Evolutionary conservation across 306 rosid species (phyloP), one percentile per base, ranked within the genome.

Genomic region (Cucurbita moschata): DNA sequence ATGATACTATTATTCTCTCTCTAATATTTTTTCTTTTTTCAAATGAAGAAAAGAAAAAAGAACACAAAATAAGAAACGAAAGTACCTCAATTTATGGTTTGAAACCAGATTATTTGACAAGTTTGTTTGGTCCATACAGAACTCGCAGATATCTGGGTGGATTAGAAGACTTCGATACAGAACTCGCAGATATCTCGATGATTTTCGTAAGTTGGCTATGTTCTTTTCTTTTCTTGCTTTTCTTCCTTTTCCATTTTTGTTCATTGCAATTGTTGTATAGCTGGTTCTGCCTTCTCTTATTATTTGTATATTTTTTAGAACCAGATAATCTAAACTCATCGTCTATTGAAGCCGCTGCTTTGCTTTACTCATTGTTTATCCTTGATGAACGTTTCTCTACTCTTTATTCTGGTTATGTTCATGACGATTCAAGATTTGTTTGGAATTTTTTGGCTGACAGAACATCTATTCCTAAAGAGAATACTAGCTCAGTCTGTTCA

Each of bases 321-420:
- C 84, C 92, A 93, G 98, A 86, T 60, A 93, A 93, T 73, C 58
- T 90, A 76, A 87, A 93, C 85, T 86, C 98, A 35, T 90, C 98
- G 15, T 86, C 97, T n/a, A 71, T 90, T 59, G 90, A 60, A 78
- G 96, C 90, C 12, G 92, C 98, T 35, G 96, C 98, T 87, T 88
- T 30, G 35, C 35, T 30, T 30, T 30, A 30, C 35, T 30, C 35
- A 30, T 30, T 4, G 35, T 30, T 30, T 61, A 79, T 93, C 76
- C 21, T 67, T 19, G 92, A 83, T 49, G 97, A 88, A 72, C 96
- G 96, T 81, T 90, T 91, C 23, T 86, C 89, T 80, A 74, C 83
- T 44, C 96, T 96, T 38, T 16, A 81, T 83, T 50, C 77, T 72
- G 94, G 81, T 76, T 86, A 85, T 57, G 85, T 86, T 46, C 83